These are phyloP conservation scores for Opeltia flavorubescens DNA, from an alignment of 495 filamentous ascomycete genomes.

Conservation along the genomic window DNA sequence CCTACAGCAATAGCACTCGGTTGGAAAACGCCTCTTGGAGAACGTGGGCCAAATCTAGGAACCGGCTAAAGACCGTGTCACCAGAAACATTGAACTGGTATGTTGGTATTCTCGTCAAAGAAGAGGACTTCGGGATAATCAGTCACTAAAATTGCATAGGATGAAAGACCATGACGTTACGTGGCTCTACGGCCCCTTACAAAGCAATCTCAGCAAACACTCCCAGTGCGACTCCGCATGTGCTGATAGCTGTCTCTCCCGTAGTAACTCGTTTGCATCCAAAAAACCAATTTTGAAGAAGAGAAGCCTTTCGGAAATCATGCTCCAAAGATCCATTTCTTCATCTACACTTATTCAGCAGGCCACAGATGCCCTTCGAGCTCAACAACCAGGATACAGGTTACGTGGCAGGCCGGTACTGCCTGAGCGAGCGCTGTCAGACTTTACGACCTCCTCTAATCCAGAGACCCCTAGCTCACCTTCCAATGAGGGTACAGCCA, in stretches of 20 bases:
- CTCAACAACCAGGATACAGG: slow-evolving; percentile 54
- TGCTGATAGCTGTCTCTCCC: slow-evolving; percentile 52
- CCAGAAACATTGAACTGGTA: slow-evolving; percentile 86
- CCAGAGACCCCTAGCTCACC: slow-evolving; percentile 18
- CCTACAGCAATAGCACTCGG: slow-evolving; percentile 67
- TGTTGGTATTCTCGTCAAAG: slow-evolving; percentile 16
- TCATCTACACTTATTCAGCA: slow-evolving; percentile 86
- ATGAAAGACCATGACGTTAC: slow-evolving; percentile 95
- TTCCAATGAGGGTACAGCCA: slow-evolving; percentile 4
- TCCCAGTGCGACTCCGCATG: slow-evolving; percentile 29
- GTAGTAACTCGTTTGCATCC: slow-evolving; percentile 64
- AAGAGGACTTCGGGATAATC: slow-evolving; percentile 11
- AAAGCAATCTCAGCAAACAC: slow-evolving; percentile 40
- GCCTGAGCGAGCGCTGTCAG: slow-evolving; percentile 45
- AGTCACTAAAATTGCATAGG: slow-evolving; percentile 34
- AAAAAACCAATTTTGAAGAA: slow-evolving; percentile 96
- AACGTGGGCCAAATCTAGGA: slow-evolving; percentile 89
- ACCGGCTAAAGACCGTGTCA: slow-evolving; percentile 71
- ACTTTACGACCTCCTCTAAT: slow-evolving; percentile 35
- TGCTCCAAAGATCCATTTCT: slow-evolving; percentile 83
- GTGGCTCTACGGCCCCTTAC: slow-evolving; percentile 91
- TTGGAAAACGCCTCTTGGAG: slow-evolving; percentile 97
- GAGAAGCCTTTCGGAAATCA: slow-evolving; percentile 86
- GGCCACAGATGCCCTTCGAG: slow-evolving; percentile 81
- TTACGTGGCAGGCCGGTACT: slow-evolving; percentile 30